These are phyloP conservation scores for Ceratocystis cacaofunesta DNA, from an alignment of 2,329 filamentous ascomycete species.

Conservation along the genomic window DNA sequence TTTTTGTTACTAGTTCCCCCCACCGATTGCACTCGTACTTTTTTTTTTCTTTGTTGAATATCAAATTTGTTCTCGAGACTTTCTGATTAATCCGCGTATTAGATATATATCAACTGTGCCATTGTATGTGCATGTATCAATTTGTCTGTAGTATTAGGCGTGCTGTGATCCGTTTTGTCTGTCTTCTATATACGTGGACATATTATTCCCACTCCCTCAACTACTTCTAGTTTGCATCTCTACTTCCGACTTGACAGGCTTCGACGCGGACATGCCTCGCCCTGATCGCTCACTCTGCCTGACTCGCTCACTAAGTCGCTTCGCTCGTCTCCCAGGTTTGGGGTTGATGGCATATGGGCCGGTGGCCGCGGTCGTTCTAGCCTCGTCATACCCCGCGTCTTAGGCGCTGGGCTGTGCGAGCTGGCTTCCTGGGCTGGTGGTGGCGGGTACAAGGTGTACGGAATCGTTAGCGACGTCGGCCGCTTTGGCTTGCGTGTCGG, in stretches of 20 bases:
- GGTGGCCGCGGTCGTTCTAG: background rate
- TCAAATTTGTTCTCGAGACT: background rate
- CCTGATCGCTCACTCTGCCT: background rate
- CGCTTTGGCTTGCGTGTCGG: background rate
- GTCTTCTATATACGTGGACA: too few species aligned
- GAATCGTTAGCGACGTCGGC: background rate
- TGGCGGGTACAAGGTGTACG: background rate
- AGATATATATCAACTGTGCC: too few species aligned
- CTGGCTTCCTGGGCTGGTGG: background rate
- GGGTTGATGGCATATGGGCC: slow-evolving; percentile 4
- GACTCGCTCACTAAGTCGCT: background rate
- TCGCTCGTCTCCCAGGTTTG: background rate
- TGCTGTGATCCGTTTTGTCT: background rate
- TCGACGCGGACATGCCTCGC: background rate
- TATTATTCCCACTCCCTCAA: background rate
- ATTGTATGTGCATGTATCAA: background rate
- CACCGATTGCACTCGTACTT: slow-evolving; percentile 18
- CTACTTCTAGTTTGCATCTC: background rate
- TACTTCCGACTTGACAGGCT: slow-evolving; percentile 1
- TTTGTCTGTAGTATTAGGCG: background rate
- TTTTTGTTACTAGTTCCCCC: slow-evolving; percentile 19
- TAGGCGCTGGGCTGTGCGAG: background rate
- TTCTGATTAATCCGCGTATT: background rate
- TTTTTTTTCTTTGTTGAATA: slow-evolving; percentile 19
- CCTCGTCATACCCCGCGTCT: background rate